Percentiles rank a stretch among this genome's conserved stretches.
phyloP scores from a whole-genome alignment of 345 rosid species.

The Rhizophora apiculata region DNA sequence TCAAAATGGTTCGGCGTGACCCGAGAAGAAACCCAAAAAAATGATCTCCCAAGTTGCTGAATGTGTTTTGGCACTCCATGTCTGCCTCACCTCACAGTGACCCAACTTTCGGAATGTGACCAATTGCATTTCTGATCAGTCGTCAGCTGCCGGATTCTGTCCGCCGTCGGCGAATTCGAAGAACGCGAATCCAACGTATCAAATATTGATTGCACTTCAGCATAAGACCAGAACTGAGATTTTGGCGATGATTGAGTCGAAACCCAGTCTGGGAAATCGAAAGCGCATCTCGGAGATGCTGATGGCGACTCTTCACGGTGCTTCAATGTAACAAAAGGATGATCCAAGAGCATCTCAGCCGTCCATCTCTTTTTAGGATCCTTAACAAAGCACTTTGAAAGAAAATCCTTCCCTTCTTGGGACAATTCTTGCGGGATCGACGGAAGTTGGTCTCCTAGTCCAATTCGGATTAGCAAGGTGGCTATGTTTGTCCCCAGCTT shows the following conservation, averaged over 20 bases:
- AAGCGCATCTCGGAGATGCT: slow-evolving; percentile 19
- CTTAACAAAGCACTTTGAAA: slow-evolving; percentile 28
- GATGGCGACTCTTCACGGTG: neutral
- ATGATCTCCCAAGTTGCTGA: neutral
- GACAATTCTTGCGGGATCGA: slow-evolving; percentile 24
- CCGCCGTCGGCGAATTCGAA: slow-evolving; percentile 4
- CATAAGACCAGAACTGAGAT: slow-evolving; percentile 4
- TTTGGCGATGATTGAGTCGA: slow-evolving; percentile 11
- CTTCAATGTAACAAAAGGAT: slow-evolving; percentile 27
- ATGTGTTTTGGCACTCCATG: neutral
- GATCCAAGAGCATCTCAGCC: slow-evolving; percentile 32
- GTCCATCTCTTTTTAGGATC: slow-evolving; percentile 34
- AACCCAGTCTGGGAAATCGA: slow-evolving; percentile 21
- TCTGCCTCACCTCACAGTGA: slow-evolving; percentile 15
- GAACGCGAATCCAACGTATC: neutral
- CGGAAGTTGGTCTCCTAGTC: slow-evolving; percentile 26
- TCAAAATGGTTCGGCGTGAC: neutral
- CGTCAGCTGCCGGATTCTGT: slow-evolving; percentile 18
- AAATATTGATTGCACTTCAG: neutral
- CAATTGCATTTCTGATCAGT: slow-evolving; percentile 10
- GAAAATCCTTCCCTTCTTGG: slow-evolving; percentile 29
- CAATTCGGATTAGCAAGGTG: slow-evolving; percentile 18
- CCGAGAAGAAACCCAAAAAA: neutral
- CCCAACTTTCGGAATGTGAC: slow-evolving; percentile 16
- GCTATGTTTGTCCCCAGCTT: slow-evolving; percentile 8